A percentile compares a stretch with the other conserved stretches of the same genome.
Conservation (phyloP, 1,284 basidiomycete species). For the Singerocomus rubriflavus region DNA sequence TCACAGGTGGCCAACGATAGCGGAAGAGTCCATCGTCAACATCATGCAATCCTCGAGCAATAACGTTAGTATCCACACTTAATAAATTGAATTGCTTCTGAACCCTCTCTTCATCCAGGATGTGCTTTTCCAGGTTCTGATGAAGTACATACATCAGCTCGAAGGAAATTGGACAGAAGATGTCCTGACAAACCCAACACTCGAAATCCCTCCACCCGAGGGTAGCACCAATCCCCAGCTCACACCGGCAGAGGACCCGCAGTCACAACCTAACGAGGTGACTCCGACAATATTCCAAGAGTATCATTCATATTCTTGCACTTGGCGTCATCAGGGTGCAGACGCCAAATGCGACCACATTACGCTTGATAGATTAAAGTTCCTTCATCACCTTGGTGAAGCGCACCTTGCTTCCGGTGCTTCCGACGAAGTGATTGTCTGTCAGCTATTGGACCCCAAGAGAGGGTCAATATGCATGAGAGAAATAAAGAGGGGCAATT, state of each 20-base stretch:
- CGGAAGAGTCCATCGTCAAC: background rate
- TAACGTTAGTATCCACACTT: background rate
- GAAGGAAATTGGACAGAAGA: background rate
- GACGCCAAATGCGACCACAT: slow-evolving; percentile 3
- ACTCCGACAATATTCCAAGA: background rate
- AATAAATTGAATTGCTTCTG: background rate
- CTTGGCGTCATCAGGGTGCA: slow-evolving; percentile 6
- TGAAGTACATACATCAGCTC: background rate
- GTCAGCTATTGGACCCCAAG: slow-evolving; percentile 11
- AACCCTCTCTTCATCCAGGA: background rate
- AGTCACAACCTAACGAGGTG: background rate
- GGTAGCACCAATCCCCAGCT: background rate
- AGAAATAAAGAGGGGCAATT: slow-evolving; percentile 11
- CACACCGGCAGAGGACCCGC: background rate
- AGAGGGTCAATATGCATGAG: slow-evolving; percentile 9
- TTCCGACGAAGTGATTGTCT: background rate
- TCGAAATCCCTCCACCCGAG: background rate
- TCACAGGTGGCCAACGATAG: slow-evolving; percentile 2
- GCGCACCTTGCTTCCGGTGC: slow-evolving; percentile 15
- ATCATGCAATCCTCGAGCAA: background rate
- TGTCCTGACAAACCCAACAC: background rate
- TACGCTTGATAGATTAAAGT: background rate
- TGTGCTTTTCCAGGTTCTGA: background rate
- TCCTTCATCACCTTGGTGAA: slow-evolving; percentile 19
- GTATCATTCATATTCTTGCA: slow-evolving; percentile 7